Base-by-base conservation (phyloP, 306 rosid species). In the Prunus salicina region DNA sequence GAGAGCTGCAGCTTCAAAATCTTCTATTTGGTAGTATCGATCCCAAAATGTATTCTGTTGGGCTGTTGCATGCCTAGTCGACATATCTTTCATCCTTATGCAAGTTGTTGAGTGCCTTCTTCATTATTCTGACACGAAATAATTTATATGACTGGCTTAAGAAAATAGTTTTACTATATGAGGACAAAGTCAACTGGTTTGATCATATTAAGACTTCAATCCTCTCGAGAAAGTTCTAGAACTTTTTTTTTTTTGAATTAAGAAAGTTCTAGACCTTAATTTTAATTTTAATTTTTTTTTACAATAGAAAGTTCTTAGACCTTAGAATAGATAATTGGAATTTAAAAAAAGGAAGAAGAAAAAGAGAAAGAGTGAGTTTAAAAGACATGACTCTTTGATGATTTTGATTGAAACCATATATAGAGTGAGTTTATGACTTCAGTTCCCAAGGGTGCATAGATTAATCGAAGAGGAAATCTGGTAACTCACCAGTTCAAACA, bases 1-100 rank as follows among this genome's bases (percentile, higher is more conserved):
- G 16, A 79, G 0, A 43, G 8, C 61, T 74, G 27, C 18, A 55
- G 14, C 72, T 71, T 74, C 69, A 71, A 78, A 79, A 72, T 78
- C 85, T 50, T 51, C 4, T 66, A 65, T 78, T 78, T 83, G 73
- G 77, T 46, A 3, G 20, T 9, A 16, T 1, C 69, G 63, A 12
- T 55, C 51, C 51, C 46, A 71, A 1, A 68, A 24, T 2, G 8
- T 14, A 15, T 74, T 57, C 19, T 1, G 13, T 18, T 28, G 68
- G 24, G 12, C 7, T 63, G 18, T 34, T 61, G 13, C 41, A 34
- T 38, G 9, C 55, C 82, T 67, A 34, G 66, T 72, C 69, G 12
- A 28, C 72, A 45, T 41, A 69, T 24, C 58, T 6, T 61, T 27
- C 66, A 13, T 61, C n/a, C 43, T 2, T 62, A 27, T 61, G 38